These are phyloP conservation scores for Nemania sp. DNA, from an alignment of 2,329 filamentous ascomycete genomes.

Conservation along the genomic window DNA sequence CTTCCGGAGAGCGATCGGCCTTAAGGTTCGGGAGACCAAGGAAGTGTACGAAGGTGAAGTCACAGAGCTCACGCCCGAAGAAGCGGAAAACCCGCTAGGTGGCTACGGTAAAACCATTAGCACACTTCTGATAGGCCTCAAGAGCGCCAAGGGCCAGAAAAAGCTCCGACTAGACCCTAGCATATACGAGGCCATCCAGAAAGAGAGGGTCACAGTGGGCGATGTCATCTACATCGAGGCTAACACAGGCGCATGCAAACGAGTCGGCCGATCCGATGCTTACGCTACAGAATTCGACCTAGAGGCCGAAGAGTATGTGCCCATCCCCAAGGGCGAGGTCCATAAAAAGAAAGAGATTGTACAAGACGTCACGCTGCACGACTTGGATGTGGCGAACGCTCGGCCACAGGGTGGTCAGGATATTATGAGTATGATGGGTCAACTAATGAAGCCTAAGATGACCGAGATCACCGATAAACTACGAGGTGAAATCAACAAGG, in stretches of 20 bases:
- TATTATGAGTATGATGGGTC: constrained; percentile 99
- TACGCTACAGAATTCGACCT: constrained; percentile 99
- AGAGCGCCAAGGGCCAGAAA: constrained; percentile 97
- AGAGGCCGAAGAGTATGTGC: constrained; percentile 98
- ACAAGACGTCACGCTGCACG: constrained; percentile 96
- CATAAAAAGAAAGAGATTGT: constrained; percentile 99
- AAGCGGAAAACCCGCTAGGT: constrained; percentile 96
- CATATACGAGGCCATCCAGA: constrained; percentile 99
- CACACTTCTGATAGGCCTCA: constrained; percentile 92
- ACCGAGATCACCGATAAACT: constrained; percentile 99
- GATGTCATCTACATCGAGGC: constrained; percentile 99
- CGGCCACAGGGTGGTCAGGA: constrained; percentile 97
- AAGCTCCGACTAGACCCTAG: constrained; percentile 96
- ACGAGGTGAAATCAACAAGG: constrained; percentile 96
- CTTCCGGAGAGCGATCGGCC: constrained; percentile 93
- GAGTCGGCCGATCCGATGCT: constrained; percentile 93
- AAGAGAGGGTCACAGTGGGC: constrained; percentile 94
- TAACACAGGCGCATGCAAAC: constrained; percentile 97
- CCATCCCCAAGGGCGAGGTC: constrained; percentile 97
- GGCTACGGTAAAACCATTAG: constrained; percentile 98
- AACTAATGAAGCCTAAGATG: constrained; percentile 99
- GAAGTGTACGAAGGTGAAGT: constrained; percentile 99
- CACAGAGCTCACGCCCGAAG: constrained; percentile 95
- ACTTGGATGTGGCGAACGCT: constrained; percentile 95
- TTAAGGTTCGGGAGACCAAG: constrained; percentile 98